Percentiles rank a stretch among this genome's conserved stretches.
phyloP scores from a whole-genome alignment of 768 basidiomycete species.

The Psilocybe sp. region DNA sequence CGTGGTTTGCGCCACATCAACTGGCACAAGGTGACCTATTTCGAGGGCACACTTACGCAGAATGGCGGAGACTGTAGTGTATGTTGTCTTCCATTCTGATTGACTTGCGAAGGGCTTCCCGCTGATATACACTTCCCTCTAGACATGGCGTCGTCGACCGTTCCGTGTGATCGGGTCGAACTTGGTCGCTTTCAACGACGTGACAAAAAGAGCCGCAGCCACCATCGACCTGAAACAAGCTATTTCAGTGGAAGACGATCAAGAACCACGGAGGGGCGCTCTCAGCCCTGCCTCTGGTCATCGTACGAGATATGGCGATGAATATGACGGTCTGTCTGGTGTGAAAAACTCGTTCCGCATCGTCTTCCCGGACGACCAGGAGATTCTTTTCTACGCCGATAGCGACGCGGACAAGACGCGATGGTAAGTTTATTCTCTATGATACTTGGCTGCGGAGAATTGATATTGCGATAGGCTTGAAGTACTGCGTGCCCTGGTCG shows the following conservation, averaged over 20 bases:
- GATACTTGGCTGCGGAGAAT: conserved; percentile 2
- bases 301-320: conserved; percentile 43
- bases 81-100: conserved; percentile 26
- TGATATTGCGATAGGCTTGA: conserved; percentile 60
- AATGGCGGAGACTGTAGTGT: conserved; percentile 91
- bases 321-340: conserved; percentile 62
- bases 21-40: conserved; percentile 94
- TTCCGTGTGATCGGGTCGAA: conserved; percentile 84
- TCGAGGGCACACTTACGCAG: conserved; percentile 91
- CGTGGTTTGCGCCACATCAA: conserved; percentile 85
- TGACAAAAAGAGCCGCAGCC: conserved; percentile 85
- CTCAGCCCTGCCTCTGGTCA: conserved; percentile 41
- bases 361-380: conserved; percentile 71
- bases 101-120: not conserved
- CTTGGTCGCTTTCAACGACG: conserved; percentile 87
- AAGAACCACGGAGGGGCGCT: conserved; percentile 48
- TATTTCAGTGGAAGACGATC: conserved; percentile 71
- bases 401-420: conserved; percentile 80
- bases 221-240: conserved; percentile 92
- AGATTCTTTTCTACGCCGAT: conserved; percentile 90
- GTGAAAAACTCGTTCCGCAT: conserved; percentile 86
- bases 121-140: conserved; percentile 8
- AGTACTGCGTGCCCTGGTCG: conserved; percentile 79
- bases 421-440: conserved; percentile 56
- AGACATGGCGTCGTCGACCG: conserved; percentile 84